A percentile compares a stretch with the other conserved stretches of the same genome.
phyloP scores from a whole-genome alignment of 2,329 filamentous ascomycete species.

The Stemphylium vesicarium region DNA sequence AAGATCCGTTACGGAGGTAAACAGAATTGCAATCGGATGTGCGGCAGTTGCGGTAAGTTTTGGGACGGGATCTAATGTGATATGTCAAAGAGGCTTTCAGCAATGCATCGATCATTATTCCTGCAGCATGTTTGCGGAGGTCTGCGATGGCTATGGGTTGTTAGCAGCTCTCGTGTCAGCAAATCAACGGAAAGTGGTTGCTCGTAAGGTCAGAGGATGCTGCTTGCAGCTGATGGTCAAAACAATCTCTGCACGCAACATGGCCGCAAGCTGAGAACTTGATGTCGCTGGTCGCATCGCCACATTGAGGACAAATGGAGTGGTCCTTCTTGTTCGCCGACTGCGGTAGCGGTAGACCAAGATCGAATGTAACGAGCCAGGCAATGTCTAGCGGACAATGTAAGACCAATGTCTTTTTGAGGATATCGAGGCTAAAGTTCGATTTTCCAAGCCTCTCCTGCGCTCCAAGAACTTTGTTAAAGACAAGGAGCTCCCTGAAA shows the following conservation, averaged over 20 bases:
- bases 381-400: constrained; percentile 2
- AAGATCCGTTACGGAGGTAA: constrained; percentile 11
- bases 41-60: constrained; percentile 23
- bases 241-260: constrained; percentile 22
- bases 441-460: constrained; percentile 1
- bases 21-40: constrained; percentile 27
- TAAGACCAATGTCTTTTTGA: constrained; percentile 4
- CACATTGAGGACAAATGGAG: neutral
- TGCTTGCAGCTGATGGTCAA: constrained; percentile 18
- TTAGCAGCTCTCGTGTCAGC: constrained; percentile 12
- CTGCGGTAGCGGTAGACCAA: neutral
- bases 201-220: constrained; percentile 9
- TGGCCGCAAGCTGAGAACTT: constrained; percentile 18
- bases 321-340: neutral
- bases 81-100: constrained; percentile 20
- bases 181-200: constrained; percentile 10
- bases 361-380: constrained; percentile 2
- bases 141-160: constrained; percentile 9
- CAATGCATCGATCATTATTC: constrained; percentile 7
- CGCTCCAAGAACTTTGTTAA: neutral
- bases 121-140: constrained; percentile 5
- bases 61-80: constrained; percentile 18
- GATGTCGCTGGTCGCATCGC: constrained; percentile 4
- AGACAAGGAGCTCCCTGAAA: constrained; percentile 3
- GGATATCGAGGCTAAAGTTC: constrained; percentile 10